Conservation (phyloP, 768 basidiomycete species). For the Suillus bovinus region DNA sequence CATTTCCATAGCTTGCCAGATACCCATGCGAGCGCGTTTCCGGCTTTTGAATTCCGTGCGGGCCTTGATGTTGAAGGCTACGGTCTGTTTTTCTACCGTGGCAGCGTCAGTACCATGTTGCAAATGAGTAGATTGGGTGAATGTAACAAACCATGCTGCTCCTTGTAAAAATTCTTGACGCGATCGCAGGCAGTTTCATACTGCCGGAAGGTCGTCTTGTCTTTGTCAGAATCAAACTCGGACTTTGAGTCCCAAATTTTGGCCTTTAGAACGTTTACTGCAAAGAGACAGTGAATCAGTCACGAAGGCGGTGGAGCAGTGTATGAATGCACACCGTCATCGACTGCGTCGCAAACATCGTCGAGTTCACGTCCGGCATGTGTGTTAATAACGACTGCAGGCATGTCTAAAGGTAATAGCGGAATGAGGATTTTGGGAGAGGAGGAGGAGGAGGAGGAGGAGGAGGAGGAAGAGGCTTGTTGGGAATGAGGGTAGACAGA, state of each 20-base stretch:
- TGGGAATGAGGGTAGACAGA: conserved; percentile 5
- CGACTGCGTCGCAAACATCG: conserved; percentile 47
- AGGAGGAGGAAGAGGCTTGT: not conserved
- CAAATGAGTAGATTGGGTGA: not conserved
- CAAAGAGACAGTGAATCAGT: not conserved
- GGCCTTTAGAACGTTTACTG: conserved; percentile 72
- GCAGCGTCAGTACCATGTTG: not conserved
- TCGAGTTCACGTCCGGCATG: conserved; percentile 39
- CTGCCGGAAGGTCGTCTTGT: conserved; percentile 69
- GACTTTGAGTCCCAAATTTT: conserved; percentile 58
- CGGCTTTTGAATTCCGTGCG: conserved; percentile 72
- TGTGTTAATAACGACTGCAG: conserved; percentile 21
- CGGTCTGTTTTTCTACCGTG: conserved; percentile 76
- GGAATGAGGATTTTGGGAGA: not conserved
- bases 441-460: not conserved
- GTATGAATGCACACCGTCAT: conserved; percentile 39
- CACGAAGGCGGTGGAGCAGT: not conserved
- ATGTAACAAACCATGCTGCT: conserved; percentile 62
- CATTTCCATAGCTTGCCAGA: conserved; percentile 88
- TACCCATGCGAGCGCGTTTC: conserved; percentile 72
- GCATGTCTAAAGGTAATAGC: conserved; percentile 19
- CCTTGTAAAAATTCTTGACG: conserved; percentile 75
- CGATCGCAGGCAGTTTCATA: conserved; percentile 77
- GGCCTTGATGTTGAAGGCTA: conserved; percentile 79
- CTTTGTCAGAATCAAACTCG: conserved; percentile 51